Percentiles rank a stretch among this genome's conserved stretches.
Conservation (phyloP, 192 early-diverging fungal species). For the Entomortierella parvispora region DNA sequence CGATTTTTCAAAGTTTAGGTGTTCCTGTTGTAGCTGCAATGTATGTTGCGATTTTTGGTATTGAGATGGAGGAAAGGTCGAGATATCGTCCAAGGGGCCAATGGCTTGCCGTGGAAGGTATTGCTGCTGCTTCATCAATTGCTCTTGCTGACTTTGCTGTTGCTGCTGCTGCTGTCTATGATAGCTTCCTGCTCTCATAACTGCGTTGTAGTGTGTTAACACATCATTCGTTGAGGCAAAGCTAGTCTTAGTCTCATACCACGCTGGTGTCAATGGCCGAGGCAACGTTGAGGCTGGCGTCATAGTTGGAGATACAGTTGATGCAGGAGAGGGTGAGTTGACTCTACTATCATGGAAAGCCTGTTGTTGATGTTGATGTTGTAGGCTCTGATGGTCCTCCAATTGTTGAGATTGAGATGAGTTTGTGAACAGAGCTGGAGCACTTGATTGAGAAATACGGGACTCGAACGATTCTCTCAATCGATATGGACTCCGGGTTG, state of each 20-base stretch:
- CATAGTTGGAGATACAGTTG: slow-evolving; percentile 21
- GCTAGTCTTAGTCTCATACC: slow-evolving; percentile 43
- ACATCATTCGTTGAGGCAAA: slow-evolving; percentile 43
- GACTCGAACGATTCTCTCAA: slow-evolving; percentile 38
- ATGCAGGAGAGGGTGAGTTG: slow-evolving; percentile 16
- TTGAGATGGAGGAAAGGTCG: neutral
- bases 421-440: neutral
- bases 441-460: too few relatives aligned
- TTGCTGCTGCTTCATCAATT: neutral
- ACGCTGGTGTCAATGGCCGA: slow-evolving; percentile 38
- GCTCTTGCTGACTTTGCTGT: slow-evolving; percentile 3
- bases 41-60: neutral
- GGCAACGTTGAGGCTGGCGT: slow-evolving; percentile 24
- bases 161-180: slow-evolving; percentile 14
- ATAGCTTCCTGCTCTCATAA: slow-evolving; percentile 26
- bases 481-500: slow-evolving; percentile 24
- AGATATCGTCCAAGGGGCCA: slow-evolving; percentile 16
- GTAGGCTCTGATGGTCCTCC: neutral
- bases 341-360: too few relatives aligned
- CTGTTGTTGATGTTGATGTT: neutral
- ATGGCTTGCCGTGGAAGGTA: slow-evolving; percentile 3
- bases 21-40: neutral
- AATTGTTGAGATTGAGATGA: neutral
- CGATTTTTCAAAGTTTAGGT: neutral
- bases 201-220: slow-evolving; percentile 39